A percentile compares a stretch with the other conserved stretches of the same genome.
These are phyloP conservation scores for Kodamaea alishanica DNA, from an alignment of 1,139 yeast species.

Conservation along the genomic window DNA sequence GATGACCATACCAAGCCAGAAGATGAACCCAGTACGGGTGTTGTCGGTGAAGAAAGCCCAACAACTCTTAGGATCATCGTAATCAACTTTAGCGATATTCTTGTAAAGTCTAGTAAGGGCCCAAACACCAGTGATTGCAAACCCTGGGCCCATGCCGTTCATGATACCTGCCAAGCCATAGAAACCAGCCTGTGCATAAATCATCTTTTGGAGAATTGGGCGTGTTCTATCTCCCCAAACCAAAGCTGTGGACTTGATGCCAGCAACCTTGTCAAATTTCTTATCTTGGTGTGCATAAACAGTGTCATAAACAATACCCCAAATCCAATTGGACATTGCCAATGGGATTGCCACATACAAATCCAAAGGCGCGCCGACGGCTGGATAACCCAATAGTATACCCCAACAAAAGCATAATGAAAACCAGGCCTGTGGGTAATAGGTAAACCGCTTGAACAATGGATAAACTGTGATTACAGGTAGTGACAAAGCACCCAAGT, in stretches of 20 bases:
- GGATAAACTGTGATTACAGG: conserved; percentile 87
- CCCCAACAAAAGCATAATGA: conserved; percentile 95
- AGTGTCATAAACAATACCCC: conserved; percentile 97
- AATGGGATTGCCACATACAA: conserved; percentile 74
- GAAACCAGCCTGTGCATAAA: conserved; percentile 63
- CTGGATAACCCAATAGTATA: conserved; percentile 89
- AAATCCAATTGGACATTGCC: conserved; percentile 71
- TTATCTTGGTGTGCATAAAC: conserved; percentile 98
- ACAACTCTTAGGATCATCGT: conserved; percentile 76
- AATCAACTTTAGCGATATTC: conserved; percentile 68
- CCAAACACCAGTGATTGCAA: conserved; percentile 58
- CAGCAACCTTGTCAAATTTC: conserved; percentile 78
- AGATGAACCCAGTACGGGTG: conserved; percentile 73
- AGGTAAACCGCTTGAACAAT: conserved; percentile 86
- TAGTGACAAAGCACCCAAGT: conserved; percentile 76
- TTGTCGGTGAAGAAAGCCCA: conserved; percentile 78
- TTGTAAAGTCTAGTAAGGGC: conserved; percentile 66
- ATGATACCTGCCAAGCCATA: conserved; percentile 71
- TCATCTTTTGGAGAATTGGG: conserved; percentile 58
- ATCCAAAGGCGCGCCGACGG: conserved; percentile 78
- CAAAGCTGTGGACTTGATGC: conserved; percentile 91
- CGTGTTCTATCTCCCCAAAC: conserved; percentile 85
- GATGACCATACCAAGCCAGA: conserved; percentile 70
- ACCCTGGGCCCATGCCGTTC: conserved; percentile 86
- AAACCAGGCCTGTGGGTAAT: conserved; percentile 85